phyloP scores from a whole-genome alignment of 768 basidiomycete genomes.

The Rhodocollybia butyracea region DNA sequence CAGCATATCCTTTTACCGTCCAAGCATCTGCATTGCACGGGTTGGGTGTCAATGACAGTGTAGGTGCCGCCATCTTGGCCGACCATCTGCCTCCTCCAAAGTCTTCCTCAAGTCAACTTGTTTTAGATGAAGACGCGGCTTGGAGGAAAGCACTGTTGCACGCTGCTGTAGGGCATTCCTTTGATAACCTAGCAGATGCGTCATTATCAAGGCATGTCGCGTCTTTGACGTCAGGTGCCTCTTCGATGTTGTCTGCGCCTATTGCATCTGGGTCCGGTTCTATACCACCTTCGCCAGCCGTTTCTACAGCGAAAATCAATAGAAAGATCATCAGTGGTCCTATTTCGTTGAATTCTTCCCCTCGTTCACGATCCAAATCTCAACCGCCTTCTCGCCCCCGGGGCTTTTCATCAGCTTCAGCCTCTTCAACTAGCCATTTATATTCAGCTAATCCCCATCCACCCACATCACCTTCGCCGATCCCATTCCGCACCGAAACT shows the following conservation, averaged over 20 bases:
- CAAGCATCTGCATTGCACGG: conserved; percentile 74
- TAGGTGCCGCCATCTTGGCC: conserved; percentile 73
- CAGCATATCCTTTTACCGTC: conserved; percentile 68
- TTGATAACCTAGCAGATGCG: conserved; percentile 38
- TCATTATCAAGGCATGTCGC: not conserved
- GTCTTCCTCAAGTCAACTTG: conserved; percentile 54
- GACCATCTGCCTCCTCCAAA: conserved; percentile 68
- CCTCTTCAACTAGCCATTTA: conserved; percentile 39
- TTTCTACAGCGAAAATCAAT: conserved; percentile 21
- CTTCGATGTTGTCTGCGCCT: conserved; percentile 35
- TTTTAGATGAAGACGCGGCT: conserved; percentile 43
- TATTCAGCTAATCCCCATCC: too few species aligned
- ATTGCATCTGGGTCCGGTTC: conserved; percentile 22
- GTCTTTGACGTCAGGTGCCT: conserved; percentile 37
- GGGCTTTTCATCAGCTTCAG: conserved; percentile 20
- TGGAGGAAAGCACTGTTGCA: conserved; percentile 78
- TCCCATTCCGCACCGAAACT: conserved; percentile 60
- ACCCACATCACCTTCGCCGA: conserved; percentile 20
- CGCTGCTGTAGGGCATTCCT: conserved; percentile 75
- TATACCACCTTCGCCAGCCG: conserved; percentile 7
- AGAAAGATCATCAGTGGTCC: conserved; percentile 44
- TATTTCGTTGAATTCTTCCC: conserved; percentile 21
- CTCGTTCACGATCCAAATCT: conserved; percentile 16
- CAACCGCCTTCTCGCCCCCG: conserved; percentile 16
- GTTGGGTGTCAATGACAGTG: conserved; percentile 69